A percentile compares a stretch with the other conserved stretches of the same genome.
Conservation (phyloP, 345 rosid genomes). For the Ceriops tagal region DNA sequence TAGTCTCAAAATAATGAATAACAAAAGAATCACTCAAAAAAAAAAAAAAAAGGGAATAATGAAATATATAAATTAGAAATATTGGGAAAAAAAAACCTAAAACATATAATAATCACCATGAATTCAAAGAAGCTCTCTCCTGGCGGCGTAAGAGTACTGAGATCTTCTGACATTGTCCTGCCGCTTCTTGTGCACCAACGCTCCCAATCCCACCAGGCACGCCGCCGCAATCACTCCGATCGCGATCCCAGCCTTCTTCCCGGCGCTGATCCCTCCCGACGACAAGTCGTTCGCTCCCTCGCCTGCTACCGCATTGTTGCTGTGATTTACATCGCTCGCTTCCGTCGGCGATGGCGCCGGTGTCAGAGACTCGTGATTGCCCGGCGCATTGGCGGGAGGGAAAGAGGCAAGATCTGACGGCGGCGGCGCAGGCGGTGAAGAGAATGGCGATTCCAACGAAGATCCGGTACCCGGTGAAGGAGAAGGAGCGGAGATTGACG, state of each 20-base stretch:
- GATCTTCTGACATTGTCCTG: constrained; percentile 57
- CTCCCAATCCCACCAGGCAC: constrained; percentile 47
- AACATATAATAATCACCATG: not conserved
- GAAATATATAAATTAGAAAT: not conserved
- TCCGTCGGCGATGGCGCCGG: constrained; percentile 21
- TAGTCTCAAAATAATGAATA: too few species aligned
- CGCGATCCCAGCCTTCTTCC: constrained; percentile 59
- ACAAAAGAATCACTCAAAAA: too few species aligned
- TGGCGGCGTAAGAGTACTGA: constrained; percentile 44
- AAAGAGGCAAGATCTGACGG: constrained; percentile 31
- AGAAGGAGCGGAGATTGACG: constrained; percentile 18
- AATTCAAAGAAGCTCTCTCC: constrained; percentile 51
- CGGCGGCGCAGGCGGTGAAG: constrained; percentile 29
- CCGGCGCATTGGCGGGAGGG: constrained; percentile 5
- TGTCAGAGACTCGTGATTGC: constrained; percentile 5
- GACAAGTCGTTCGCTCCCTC: constrained; percentile 1
- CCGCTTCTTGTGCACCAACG: constrained; percentile 59
- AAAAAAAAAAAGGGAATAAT: not conserved
- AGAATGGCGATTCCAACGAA: constrained; percentile 18
- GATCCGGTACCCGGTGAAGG: constrained; percentile 17
- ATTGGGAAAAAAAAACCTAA: not conserved
- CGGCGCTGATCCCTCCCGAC: constrained; percentile 40
- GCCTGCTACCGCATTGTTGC: constrained; percentile 23
- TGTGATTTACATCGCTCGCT: constrained; percentile 33
- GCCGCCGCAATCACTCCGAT: constrained; percentile 47